Evolutionary conservation across 768 basidiomycete genomes (phyloP).

Genomic region (Suillus luteus): DNA sequence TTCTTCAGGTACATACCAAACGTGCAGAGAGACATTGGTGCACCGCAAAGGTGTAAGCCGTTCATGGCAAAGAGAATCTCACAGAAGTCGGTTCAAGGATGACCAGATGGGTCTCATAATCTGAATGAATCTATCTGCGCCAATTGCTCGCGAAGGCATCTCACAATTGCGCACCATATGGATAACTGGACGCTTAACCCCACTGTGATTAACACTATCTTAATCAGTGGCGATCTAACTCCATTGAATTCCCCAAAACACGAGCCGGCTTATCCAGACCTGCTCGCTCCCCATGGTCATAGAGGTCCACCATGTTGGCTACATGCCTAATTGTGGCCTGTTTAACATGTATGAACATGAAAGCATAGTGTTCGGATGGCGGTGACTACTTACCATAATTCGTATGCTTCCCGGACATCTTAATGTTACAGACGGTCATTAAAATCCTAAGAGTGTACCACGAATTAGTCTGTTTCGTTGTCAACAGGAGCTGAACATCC

Average conservation of each 20-base stretch:
- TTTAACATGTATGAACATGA: neutral
- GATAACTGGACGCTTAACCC: neutral
- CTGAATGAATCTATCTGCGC: neutral
- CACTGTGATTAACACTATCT: neutral
- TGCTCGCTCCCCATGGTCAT: slow-evolving; percentile 22
- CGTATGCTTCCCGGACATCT: neutral
- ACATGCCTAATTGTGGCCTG: slow-evolving; percentile 20
- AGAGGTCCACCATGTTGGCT: slow-evolving; percentile 25
- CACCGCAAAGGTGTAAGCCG: neutral
- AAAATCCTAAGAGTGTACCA: neutral
- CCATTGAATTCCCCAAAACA: neutral
- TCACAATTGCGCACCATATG: neutral
- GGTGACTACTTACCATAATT: neutral
- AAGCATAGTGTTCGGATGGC: neutral
- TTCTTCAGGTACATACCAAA: neutral
- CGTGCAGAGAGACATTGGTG: neutral
- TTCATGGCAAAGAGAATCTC: neutral
- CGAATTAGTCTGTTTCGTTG: neutral
- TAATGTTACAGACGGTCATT: neutral
- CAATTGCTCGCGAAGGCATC: neutral
- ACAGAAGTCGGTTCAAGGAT: neutral
- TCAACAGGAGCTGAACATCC: neutral
- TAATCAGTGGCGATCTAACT: neutral
- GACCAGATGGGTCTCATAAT: neutral
- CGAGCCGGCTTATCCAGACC: slow-evolving; percentile 11